Evolutionary conservation across 768 basidiomycete genomes (phyloP).

Genomic region (Leccinum incarnatum): DNA sequence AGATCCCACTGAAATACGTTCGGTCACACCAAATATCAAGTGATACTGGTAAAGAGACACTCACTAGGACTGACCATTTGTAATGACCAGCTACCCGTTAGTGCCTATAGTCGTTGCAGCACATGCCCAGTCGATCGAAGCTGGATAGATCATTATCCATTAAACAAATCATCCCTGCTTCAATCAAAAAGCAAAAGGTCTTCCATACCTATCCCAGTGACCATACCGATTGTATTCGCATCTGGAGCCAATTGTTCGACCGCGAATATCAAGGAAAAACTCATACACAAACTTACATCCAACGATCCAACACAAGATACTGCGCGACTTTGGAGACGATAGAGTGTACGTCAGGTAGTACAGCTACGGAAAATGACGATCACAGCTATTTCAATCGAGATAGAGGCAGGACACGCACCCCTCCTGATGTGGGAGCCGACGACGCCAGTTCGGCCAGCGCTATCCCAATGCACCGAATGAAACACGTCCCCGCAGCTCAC

Average conservation of each 20-base stretch:
- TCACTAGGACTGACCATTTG: slow-evolving; percentile 43
- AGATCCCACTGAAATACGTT: slow-evolving; percentile 52
- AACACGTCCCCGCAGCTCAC: slow-evolving; percentile 36
- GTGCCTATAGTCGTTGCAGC: slow-evolving; percentile 60
- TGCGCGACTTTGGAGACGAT: slow-evolving; percentile 51
- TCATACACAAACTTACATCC: slow-evolving; percentile 44
- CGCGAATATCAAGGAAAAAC: neutral
- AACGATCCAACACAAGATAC: slow-evolving; percentile 64
- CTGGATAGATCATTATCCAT: slow-evolving; percentile 37
- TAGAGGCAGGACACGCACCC: slow-evolving; percentile 21
- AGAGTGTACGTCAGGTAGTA: slow-evolving; percentile 66
- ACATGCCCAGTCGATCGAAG: slow-evolving; percentile 64
- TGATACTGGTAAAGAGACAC: slow-evolving; percentile 24
- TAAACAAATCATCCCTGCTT: slow-evolving; percentile 16
- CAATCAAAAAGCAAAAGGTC: neutral
- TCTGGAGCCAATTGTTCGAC: slow-evolving; percentile 24
- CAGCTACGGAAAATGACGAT: slow-evolving; percentile 31
- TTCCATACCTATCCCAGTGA: slow-evolving; percentile 34
- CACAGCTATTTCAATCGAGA: neutral
- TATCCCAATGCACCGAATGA: slow-evolving; percentile 37
- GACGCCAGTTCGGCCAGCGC: slow-evolving; percentile 39
- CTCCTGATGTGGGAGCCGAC: slow-evolving; percentile 39
- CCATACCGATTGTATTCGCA: slow-evolving; percentile 50
- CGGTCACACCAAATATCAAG: slow-evolving; percentile 38
- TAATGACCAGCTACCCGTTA: slow-evolving; percentile 34